A percentile compares a stretch with the other conserved stretches of the same genome.
phyloP scores from a whole-genome alignment of 805 yeast genomes.

The Candida railenensis region DNA sequence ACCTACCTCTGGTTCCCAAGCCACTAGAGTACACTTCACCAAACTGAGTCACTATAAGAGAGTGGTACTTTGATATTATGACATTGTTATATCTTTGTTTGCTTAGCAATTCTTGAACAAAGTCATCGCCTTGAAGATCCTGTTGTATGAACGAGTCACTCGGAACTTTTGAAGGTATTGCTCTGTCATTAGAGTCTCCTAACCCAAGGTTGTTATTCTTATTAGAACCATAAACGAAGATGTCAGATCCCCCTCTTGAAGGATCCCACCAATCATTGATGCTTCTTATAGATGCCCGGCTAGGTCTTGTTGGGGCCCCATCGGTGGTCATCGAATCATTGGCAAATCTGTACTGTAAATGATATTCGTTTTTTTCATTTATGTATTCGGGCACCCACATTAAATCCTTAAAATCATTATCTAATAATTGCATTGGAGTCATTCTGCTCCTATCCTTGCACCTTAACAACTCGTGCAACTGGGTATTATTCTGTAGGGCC shows the following conservation, averaged over 20 bases:
- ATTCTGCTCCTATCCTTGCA: slow-evolving; percentile 68
- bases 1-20: slow-evolving; percentile 64
- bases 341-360: slow-evolving; percentile 21
- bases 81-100: slow-evolving; percentile 49
- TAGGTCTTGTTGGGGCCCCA: neutral
- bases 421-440: slow-evolving; percentile 71
- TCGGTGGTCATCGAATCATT: neutral
- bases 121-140: neutral
- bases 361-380: slow-evolving; percentile 27
- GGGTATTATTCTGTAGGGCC: slow-evolving; percentile 21
- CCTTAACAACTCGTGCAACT: slow-evolving; percentile 40
- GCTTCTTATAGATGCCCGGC: slow-evolving; percentile 8
- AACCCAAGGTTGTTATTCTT: slow-evolving; percentile 63
- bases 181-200: slow-evolving; percentile 54
- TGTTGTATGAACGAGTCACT: slow-evolving; percentile 14
- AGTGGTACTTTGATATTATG: slow-evolving; percentile 63
- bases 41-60: slow-evolving; percentile 56
- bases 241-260: slow-evolving; percentile 54
- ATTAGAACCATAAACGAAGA: slow-evolving; percentile 64
- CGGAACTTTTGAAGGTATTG: slow-evolving; percentile 39
- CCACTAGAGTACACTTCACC: slow-evolving; percentile 64
- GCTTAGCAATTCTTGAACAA: slow-evolving; percentile 14
- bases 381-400: slow-evolving; percentile 44
- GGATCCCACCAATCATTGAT: slow-evolving; percentile 41
- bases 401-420: slow-evolving; percentile 43